Conservation (phyloP, 192 early-diverging fungal species). For the Rhizoclosmatium sp. region DNA sequence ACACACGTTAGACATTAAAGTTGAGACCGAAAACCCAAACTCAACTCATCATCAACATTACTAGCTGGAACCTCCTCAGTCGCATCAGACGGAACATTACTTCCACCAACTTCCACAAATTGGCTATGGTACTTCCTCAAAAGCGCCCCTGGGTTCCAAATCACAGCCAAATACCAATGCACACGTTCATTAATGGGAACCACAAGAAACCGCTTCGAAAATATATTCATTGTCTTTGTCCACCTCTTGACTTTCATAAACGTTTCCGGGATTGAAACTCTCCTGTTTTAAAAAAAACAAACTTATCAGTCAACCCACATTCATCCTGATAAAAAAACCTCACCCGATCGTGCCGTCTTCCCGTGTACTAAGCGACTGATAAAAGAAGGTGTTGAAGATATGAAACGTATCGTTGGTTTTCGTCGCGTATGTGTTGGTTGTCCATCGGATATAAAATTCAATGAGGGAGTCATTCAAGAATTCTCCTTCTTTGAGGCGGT, state of each 20-base stretch:
- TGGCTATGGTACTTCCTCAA: constrained; percentile 15
- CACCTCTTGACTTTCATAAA: constrained; percentile 79
- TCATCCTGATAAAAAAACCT: not conserved
- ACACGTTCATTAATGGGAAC: constrained; percentile 89
- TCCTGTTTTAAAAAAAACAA: constrained; percentile 35
- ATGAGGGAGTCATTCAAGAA: constrained; percentile 91
- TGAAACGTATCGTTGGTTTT: constrained; percentile 60
- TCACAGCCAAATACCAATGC: constrained; percentile 90
- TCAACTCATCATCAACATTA: not conserved
- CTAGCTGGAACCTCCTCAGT: not conserved
- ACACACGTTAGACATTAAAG: not conserved
- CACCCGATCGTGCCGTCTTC: constrained; percentile 32
- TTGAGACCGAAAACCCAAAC: not conserved
- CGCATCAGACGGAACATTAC: not conserved
- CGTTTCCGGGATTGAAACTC: constrained; percentile 34
- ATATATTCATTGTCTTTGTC: constrained; percentile 80
- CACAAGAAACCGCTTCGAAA: constrained; percentile 78
- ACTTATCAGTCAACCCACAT: not conserved
- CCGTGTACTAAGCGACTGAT: constrained; percentile 62
- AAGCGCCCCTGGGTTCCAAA: constrained; percentile 73
- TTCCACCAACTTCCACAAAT: not conserved
- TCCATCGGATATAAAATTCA: constrained; percentile 72
- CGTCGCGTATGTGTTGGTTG: constrained; percentile 4
- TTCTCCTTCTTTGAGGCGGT: constrained; percentile 69
- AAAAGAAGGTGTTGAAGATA: constrained; percentile 89